These are phyloP conservation scores for Haplosporangium sp. DNA, from an alignment of 371 early-diverging fungal species.

Conservation along the genomic window DNA sequence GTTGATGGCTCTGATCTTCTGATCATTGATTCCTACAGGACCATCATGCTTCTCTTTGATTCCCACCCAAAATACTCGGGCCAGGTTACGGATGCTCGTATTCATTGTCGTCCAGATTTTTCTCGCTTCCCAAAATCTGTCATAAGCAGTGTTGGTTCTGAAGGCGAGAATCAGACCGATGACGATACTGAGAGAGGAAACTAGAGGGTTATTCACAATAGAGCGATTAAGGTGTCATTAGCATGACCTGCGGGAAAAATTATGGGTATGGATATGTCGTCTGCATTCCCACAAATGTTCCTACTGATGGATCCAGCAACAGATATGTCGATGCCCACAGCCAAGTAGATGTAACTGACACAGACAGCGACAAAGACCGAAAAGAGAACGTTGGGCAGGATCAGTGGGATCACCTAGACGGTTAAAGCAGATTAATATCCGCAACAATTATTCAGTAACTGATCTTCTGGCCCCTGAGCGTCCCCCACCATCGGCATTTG, in stretches of 20 bases:
- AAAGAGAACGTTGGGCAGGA: constrained; percentile 49
- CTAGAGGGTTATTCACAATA: constrained; percentile 22
- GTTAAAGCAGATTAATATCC: too few species aligned
- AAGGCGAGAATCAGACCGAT: constrained; percentile 80
- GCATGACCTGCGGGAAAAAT: not conserved
- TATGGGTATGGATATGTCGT: not conserved
- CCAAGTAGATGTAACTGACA: constrained; percentile 45
- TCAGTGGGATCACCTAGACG: constrained; percentile 48
- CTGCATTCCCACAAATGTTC: not conserved
- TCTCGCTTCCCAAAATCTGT: constrained; percentile 82
- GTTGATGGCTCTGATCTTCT: constrained; percentile 79
- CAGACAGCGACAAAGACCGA: constrained; percentile 37
- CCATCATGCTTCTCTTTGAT: constrained; percentile 61
- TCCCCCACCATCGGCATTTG: not conserved
- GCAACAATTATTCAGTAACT: too few species aligned
- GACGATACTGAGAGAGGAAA: constrained; percentile 70
- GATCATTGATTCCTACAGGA: constrained; percentile 59
- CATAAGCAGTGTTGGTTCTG: constrained; percentile 84
- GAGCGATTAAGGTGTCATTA: not conserved
- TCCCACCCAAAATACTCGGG: constrained; percentile 74
- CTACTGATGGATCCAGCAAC: constrained; percentile 41
- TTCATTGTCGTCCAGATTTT: constrained; percentile 71
- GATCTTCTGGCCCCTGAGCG: not conserved
- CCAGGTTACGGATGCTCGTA: constrained; percentile 68
- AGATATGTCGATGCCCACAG: constrained; percentile 25